Base-by-base conservation (phyloP, 2,329 filamentous ascomycete species). In the Didymella keratinophila region DNA sequence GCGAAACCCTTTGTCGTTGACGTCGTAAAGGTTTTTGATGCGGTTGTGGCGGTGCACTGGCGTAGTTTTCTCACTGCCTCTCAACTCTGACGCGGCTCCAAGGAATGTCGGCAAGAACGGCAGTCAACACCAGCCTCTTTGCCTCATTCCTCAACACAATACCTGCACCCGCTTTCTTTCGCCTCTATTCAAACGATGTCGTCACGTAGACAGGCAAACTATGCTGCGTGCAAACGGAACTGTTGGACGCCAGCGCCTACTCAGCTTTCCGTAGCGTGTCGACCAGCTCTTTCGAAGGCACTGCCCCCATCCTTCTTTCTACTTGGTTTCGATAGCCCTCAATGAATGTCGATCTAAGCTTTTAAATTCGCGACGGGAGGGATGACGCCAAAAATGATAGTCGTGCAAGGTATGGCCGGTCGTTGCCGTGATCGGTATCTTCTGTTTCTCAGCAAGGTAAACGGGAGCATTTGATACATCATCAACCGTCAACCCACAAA, bases 21-120 rank as follows among this genome's bases (percentile, higher is more conserved):
- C 23, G 37, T 53, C 27, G 45, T 18, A 14, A 18, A 21, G 16
- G 30, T 23, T 34, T 37, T 4, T 45, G 14, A n/a, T 37, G 18
- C 9, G 21, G 30, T 18, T 67, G 64, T 68, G 66, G 66, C 66
- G 61, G 66, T 68, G 64, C 61, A 46, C 45, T 41, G 34, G n/a
- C n/a, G n/a, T n/a, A n/a, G n/a, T n/a, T n/a, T n/a, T n/a, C 37
- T 41, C 52, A 52, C 41, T 34, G 57, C 56, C 56, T 52, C 49
- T n/a, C 3, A 54, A 52, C 30, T 32, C 43, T 66, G 56, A 63
- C 60, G 62, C 51, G 59, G 65, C 54, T 44, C 51, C 50, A 58
- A 59, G 58, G 43, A 43, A 53, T 41, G 36, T 20, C 63, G 64
- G 64, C 47, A 64, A 55, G 46, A 28, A 58, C 62, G 60, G 64